These are phyloP conservation scores for Xerocomellus dryophilus DNA, from an alignment of 768 basidiomycete species.

Conservation along the genomic window DNA sequence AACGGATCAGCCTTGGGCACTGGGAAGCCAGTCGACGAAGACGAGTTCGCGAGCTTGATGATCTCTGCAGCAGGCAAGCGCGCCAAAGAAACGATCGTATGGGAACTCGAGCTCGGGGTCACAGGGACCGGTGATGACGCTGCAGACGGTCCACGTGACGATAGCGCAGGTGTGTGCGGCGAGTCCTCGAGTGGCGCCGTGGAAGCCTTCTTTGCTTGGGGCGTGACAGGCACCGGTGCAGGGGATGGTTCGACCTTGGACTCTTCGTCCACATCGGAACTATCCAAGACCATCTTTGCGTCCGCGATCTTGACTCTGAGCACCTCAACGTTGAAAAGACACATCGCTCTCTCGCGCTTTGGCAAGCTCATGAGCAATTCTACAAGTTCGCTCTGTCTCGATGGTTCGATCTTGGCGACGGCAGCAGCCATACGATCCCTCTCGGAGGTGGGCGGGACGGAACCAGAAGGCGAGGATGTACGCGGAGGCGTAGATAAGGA, in stretches of 20 bases:
- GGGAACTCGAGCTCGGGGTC: constrained; percentile 47
- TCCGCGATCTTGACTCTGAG: constrained; percentile 75
- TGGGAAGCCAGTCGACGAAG: constrained; percentile 47
- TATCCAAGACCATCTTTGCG: constrained; percentile 78
- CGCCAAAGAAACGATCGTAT: constrained; percentile 71
- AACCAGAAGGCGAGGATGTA: constrained; percentile 73
- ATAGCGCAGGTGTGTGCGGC: constrained; percentile 74
- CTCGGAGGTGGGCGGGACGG: constrained; percentile 63
- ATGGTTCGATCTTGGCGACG: constrained; percentile 59
- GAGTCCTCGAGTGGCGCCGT: constrained; percentile 42
- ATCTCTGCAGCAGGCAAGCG: constrained; percentile 75
- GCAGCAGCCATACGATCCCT: constrained; percentile 70
- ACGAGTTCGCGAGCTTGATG: constrained; percentile 56
- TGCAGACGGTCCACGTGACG: constrained; percentile 70
- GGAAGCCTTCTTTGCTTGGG: constrained; percentile 57
- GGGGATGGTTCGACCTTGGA: constrained; percentile 23
- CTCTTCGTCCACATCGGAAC: constrained; percentile 57
- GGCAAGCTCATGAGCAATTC: constrained; percentile 82
- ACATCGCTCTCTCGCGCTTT: constrained; percentile 87
- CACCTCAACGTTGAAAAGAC: constrained; percentile 83
- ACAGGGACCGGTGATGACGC: constrained; percentile 66
- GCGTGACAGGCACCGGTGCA: constrained; percentile 50
- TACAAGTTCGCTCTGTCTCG: constrained; percentile 60
- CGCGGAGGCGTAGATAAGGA: constrained; percentile 80
- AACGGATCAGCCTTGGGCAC: constrained; percentile 69